Percentiles rank a stretch among this genome's conserved stretches.
These are phyloP conservation scores for Ceratocystis colombiana DNA, from an alignment of 2,329 filamentous ascomycete species.

Conservation along the genomic window DNA sequence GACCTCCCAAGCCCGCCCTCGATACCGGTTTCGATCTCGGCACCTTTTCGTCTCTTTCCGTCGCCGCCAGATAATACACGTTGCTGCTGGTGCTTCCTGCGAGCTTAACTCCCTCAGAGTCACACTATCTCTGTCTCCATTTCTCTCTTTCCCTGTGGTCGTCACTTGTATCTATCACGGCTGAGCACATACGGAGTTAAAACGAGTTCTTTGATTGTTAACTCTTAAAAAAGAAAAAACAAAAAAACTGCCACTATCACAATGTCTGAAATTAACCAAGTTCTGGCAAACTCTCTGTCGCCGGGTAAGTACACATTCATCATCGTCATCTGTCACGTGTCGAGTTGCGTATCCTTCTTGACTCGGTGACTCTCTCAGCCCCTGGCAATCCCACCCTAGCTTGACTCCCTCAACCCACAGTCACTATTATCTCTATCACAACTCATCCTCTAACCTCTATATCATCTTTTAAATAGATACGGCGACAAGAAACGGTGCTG, in stretches of 20 bases:
- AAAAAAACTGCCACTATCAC: constrained; percentile 45
- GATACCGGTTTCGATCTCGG: constrained; percentile 30
- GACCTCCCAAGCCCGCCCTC: constrained; percentile 8
- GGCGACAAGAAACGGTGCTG: constrained; percentile 76
- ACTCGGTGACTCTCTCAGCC: neutral
- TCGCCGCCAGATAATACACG: constrained; percentile 10
- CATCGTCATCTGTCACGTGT: constrained; percentile 24
- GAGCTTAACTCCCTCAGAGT: neutral
- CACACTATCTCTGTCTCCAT: neutral
- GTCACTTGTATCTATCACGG: constrained; percentile 19
- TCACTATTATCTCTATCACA: neutral
- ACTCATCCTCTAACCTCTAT: constrained; percentile 17
- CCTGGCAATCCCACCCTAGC: neutral
- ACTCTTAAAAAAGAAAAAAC: constrained; percentile 18
- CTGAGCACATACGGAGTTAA: constrained; percentile 13
- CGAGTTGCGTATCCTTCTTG: constrained; percentile 16
- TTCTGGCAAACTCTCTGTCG: constrained; percentile 93
- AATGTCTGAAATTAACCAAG: constrained; percentile 89
- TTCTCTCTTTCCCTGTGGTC: constrained; percentile 2
- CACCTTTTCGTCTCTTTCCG: constrained; percentile 26
- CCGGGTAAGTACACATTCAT: constrained; percentile 54
- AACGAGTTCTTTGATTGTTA: constrained; percentile 2
- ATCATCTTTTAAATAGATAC: constrained; percentile 49
- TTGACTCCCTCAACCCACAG: neutral
- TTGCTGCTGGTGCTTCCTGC: constrained; percentile 2